These are phyloP conservation scores for Ophiostoma pallidulum DNA, from an alignment of 2,329 filamentous ascomycete species.

Conservation along the genomic window DNA sequence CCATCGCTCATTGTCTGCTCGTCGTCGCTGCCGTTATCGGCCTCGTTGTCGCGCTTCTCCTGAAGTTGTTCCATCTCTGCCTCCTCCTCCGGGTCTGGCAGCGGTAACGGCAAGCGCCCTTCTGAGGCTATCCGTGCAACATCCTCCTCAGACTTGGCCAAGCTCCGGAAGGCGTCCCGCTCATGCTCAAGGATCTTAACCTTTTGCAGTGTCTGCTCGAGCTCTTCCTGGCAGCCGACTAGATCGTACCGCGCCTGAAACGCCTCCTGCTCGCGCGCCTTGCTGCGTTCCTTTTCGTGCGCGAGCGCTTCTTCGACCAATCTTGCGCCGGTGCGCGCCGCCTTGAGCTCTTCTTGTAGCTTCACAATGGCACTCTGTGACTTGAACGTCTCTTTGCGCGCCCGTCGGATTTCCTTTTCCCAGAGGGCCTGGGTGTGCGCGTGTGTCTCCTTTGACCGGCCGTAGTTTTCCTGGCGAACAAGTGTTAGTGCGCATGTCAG, in stretches of 20 bases:
- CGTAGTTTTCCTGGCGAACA: conserved; percentile 52
- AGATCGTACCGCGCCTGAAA: conserved; percentile 59
- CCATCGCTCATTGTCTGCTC: not conserved
- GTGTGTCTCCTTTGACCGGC: conserved; percentile 59
- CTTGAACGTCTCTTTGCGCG: conserved; percentile 66
- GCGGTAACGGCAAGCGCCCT: conserved; percentile 57
- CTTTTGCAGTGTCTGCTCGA: conserved; percentile 53
- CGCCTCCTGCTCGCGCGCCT: conserved; percentile 57
- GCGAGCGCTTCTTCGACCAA: conserved; percentile 50
- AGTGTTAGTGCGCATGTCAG: no score
- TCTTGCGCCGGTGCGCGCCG: conserved; percentile 44
- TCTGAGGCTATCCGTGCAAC: conserved; percentile 63
- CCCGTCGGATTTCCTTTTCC: conserved; percentile 64
- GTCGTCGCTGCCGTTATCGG: not conserved
- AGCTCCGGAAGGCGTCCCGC: conserved; percentile 62
- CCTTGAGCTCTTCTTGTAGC: conserved; percentile 64
- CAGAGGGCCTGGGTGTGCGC: conserved; percentile 57
- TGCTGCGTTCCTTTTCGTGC: conserved; percentile 52
- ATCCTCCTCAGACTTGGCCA: conserved; percentile 60
- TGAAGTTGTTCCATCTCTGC: conserved; percentile 37
- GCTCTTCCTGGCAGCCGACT: conserved; percentile 55
- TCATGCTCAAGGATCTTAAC: conserved; percentile 62
- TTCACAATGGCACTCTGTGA: conserved; percentile 61
- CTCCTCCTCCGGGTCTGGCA: conserved; percentile 29
- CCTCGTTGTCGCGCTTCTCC: not conserved